Evolutionary conservation across 108 stramenopile species (phyloP), one percentile per base, ranked within the genome.

Genomic region (Pseudonitzschia pungens): DNA sequence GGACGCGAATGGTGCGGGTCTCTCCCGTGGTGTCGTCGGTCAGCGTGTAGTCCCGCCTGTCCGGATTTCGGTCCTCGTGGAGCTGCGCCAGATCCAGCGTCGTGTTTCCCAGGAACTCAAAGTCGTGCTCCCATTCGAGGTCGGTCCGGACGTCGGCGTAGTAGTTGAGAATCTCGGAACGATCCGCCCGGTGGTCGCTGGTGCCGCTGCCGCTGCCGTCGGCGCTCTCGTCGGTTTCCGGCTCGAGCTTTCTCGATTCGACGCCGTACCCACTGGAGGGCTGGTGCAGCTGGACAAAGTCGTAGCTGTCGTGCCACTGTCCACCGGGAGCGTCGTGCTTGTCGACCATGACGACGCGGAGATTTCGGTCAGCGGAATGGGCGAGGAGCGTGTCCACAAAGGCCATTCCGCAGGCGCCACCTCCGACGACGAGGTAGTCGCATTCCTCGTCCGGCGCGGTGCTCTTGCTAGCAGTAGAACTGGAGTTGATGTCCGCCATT

Each of bases 351-450:
- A 71, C 14, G 21, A 77, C 62, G 4, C 21, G 52, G 10, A 48
- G 14, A 51, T 26, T 28, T 16, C 48, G 70, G 2, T 74, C 73
- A 9, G 10, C 28, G 26, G 57, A 58, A 26, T 27, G 21, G 21
- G 21, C 48, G 8, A 77, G 70, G 1, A 77, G 21, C 22, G 76
- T 71, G 60, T 77, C 76, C 20, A 26, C n/a, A 53, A 77, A 77
- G n/a, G 76, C 70, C 43, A 71, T 42, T 43, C 44, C 51, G 8
- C 70, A 26, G 10, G 70, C 76, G 10, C 76, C 76, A 12, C 69
- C 76, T 51, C 76, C 76, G 45, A 77, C 41, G 28, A 77, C 59
- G 16, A 77, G 55, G 29, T 77, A 77, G 32, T 77, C 76, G 27
- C 57, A 58, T 58, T 58, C 41, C 32, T 69, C n/a, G 28, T 42